Conservation (phyloP, 192 early-diverging fungal genomes). For the Gigaspora rosea region DNA sequence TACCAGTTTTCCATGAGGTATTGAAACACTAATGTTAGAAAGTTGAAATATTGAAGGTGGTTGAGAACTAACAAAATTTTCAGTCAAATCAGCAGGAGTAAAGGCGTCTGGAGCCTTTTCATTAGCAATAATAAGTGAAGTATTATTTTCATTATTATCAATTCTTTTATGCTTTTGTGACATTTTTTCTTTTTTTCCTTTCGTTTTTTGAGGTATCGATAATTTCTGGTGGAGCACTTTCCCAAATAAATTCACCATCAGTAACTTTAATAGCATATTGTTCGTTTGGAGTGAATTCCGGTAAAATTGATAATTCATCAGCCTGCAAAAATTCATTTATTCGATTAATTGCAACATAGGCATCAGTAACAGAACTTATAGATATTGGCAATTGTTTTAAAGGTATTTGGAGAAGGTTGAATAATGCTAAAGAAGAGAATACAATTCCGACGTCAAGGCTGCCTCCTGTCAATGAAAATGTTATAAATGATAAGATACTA, state of each 20-base stretch:
- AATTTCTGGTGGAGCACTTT: constrained; percentile 46
- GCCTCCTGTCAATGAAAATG: constrained; percentile 43
- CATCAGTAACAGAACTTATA: constrained; percentile 53
- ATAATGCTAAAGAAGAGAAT: constrained; percentile 62
- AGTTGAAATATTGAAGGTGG: constrained; percentile 49
- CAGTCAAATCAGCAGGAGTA: constrained; percentile 51
- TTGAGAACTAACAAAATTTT: constrained; percentile 11
- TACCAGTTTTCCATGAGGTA: constrained; percentile 53
- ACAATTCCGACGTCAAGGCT: constrained; percentile 48
- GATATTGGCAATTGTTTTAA: constrained; percentile 63
- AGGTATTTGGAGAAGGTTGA: constrained; percentile 66
- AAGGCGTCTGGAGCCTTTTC: constrained; percentile 17
- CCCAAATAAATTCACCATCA: constrained; percentile 70
- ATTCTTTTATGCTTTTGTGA: constrained; percentile 57
- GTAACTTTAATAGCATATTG: constrained; percentile 57
- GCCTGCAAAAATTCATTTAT: constrained; percentile 64
- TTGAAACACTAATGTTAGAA: constrained; percentile 49
- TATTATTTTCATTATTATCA: constrained; percentile 31
- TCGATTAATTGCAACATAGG: constrained; percentile 54
- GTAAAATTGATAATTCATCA: constrained; percentile 60
- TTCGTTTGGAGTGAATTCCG: constrained; percentile 41
- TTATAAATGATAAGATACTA: constrained; percentile 35
- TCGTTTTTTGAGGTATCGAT: constrained; percentile 5
- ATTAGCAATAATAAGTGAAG: not conserved
- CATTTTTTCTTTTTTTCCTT: constrained; percentile 37